Evolutionary conservation across 306 rosid genomes (phyloP).

Genomic region (Fagus crenata): DNA sequence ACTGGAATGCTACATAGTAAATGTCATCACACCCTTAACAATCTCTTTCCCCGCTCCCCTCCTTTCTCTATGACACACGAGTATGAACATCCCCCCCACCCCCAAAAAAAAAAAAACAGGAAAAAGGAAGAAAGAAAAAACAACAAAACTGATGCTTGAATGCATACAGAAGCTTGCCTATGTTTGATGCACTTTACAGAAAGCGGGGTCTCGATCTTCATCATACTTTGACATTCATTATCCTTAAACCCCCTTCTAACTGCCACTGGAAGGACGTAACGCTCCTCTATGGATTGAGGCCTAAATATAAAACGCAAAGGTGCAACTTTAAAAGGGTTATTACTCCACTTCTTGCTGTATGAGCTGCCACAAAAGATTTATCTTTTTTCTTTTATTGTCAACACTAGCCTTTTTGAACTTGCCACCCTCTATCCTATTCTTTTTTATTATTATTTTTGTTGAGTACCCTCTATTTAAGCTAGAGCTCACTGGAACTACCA

Average conservation of each 20-base stretch:
- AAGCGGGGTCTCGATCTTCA: not conserved
- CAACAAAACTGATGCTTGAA: not conserved
- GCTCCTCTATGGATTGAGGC: not conserved
- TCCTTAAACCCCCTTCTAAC: not conserved
- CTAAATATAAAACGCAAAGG: not conserved
- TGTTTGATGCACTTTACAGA: not conserved
- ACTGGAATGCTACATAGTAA: not conserved
- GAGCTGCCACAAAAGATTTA: too few relatives aligned
- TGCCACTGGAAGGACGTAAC: not conserved
- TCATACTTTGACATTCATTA: not conserved
- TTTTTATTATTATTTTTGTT: too few relatives aligned
- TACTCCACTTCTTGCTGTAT: too few relatives aligned
- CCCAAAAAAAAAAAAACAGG: not conserved
- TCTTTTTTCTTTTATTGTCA: too few relatives aligned
- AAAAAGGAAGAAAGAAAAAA: too few relatives aligned
- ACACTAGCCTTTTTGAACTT: too few relatives aligned
- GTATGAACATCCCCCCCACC: not conserved
- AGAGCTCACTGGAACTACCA: too few relatives aligned
- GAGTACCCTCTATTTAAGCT: too few relatives aligned
- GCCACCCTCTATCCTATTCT: too few relatives aligned
- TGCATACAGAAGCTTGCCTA: not conserved
- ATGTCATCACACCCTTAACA: not conserved
- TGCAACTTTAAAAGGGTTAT: not conserved
- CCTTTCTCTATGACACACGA: not conserved
- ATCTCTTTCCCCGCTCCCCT: not conserved